These are phyloP conservation scores for Licmophora abbreviata DNA, from an alignment of 108 stramenopile genomes.

Conservation along the genomic window DNA sequence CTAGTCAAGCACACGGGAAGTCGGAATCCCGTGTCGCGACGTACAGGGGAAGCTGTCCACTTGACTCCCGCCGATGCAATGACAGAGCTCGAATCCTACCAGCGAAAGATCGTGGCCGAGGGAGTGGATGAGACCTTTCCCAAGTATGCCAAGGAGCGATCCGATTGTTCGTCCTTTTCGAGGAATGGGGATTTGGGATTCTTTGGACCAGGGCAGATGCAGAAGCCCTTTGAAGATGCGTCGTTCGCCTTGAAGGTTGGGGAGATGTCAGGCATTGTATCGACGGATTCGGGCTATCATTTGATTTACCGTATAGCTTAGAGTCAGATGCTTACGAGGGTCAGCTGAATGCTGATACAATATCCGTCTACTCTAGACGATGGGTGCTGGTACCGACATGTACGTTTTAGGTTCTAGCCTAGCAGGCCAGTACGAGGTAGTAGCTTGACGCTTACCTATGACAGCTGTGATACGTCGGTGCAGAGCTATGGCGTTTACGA, in stretches of 20 bases:
- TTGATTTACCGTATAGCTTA: slow-evolving; percentile 90
- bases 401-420: not conserved
- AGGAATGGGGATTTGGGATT: slow-evolving; percentile 82
- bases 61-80: slow-evolving; percentile 67
- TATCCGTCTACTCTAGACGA: not conserved
- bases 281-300: slow-evolving; percentile 93
- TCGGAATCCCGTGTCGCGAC: slow-evolving; percentile 73
- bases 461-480: too few relatives aligned
- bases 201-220: slow-evolving; percentile 85
- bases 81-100: slow-evolving; percentile 52
- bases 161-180: slow-evolving; percentile 72
- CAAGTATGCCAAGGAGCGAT: slow-evolving; percentile 61
- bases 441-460: too few relatives aligned
- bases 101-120: slow-evolving; percentile 42
- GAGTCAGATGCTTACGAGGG: not conserved
- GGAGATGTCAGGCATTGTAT: slow-evolving; percentile 86
- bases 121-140: slow-evolving; percentile 61
- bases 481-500: too few relatives aligned
- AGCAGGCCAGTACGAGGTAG: too few relatives aligned
- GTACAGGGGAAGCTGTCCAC: slow-evolving; percentile 63
- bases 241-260: slow-evolving; percentile 79
- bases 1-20: slow-evolving; percentile 94
- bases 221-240: slow-evolving; percentile 89
- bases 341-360: not conserved
- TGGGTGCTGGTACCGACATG: not conserved